Evolutionary conservation across 805 yeast genomes (phyloP).

Genomic region (Teunomyces gatunensis): DNA sequence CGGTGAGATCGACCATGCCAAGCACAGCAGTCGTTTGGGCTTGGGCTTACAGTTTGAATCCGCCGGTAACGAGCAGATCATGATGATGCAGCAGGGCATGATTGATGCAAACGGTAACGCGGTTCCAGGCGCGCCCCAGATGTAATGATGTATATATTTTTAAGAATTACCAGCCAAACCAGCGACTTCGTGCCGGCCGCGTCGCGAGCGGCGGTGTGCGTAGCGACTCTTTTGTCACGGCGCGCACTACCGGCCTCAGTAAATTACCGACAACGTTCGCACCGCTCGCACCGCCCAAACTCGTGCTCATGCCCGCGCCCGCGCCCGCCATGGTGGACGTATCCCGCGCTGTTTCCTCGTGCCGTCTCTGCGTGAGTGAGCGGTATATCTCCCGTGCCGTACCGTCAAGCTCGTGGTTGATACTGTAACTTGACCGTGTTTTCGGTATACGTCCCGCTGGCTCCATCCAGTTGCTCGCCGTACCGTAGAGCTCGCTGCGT

Average conservation of each 20-base stretch:
- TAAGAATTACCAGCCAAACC: constrained; percentile 39
- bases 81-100: constrained; percentile 87
- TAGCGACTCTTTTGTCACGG: background rate
- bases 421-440: constrained; percentile 24
- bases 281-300: too few relatives aligned
- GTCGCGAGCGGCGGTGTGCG: background rate
- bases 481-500: constrained; percentile 37
- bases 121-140: constrained; percentile 71
- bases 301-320: too few relatives aligned
- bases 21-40: constrained; percentile 74
- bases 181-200: constrained; percentile 9
- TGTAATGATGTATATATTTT: background rate
- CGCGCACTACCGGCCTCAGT: too few relatives aligned
- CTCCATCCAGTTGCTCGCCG: constrained; percentile 55
- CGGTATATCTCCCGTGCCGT: constrained; percentile 30
- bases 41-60: constrained; percentile 94
- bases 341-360: background rate
- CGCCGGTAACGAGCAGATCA: constrained; percentile 89
- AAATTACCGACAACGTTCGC: too few relatives aligned
- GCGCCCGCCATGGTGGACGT: too few relatives aligned
- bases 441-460: constrained; percentile 24
- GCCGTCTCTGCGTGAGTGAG: constrained; percentile 28
- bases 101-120: constrained; percentile 84
- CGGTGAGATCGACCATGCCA: constrained; percentile 88
- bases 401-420: constrained; percentile 24